Evolutionary conservation across 176 grass and related monocot genomes (phyloP), one percentile per base, ranked within the genome.

Genomic region (Lolium perenne): DNA sequence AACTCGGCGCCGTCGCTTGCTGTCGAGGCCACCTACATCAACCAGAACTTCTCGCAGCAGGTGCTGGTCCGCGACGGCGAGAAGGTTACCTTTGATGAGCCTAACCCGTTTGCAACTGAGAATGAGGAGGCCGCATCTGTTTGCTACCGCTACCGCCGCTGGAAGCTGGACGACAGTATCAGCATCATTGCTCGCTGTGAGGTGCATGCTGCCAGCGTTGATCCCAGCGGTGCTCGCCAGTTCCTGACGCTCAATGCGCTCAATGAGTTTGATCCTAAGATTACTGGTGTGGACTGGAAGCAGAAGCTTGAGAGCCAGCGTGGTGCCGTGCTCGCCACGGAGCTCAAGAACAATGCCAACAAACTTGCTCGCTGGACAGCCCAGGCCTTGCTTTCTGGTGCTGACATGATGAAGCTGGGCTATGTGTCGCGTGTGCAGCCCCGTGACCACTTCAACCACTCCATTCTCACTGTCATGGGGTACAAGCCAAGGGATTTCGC

Each of bases 261-360:
- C 1, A 96, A 96, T 81, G 94, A 96, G 75, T 96, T 96, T 58
- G 94, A 96, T 84, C 87, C 94, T 35, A 96, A 96, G 87, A 83
- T 88, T 84, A 91, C 94, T 80, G 89, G 91, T 26, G 91, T 96
- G 58, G 94, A 96, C 69, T 96, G 94, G 94, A 88, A 77, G 78
- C 91, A 96, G 79, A 96, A 96, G 87, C 94, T 96, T 7, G 94
- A 96, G 85, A 93, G 89, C 46, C 94, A 96, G 55, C 86, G 91
- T 13, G 94, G 94, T 0, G 94, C 94, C 26, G 94, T 96, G 22
- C 91, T 96, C 62, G 94, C 94, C 62, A 96, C 94, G 47, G 94
- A 96, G 79, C 91, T 96, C 74, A 96, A 96, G 89, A 96, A 96
- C 87, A 96, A 96, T 83, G 89, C 94, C 1, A 96, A 96, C 84